A percentile compares a stretch with the other conserved stretches of the same genome.
phyloP scores from a whole-genome alignment of 129 eudicot genomes.

The Flaveria linearis region DNA sequence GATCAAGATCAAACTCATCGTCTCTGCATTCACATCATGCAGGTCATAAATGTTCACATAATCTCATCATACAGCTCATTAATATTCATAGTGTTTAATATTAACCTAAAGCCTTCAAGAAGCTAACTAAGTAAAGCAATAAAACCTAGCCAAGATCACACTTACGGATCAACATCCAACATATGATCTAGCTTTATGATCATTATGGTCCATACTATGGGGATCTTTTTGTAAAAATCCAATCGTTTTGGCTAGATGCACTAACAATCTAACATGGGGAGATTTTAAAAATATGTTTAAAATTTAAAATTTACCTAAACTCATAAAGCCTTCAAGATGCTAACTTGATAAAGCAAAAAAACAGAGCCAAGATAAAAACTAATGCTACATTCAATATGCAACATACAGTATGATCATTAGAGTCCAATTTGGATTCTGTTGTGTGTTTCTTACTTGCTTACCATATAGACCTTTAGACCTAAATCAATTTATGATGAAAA shows the following conservation, averaged over 20 bases:
- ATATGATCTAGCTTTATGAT: background rate
- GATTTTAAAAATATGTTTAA: conserved; percentile 6
- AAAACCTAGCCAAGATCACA: background rate
- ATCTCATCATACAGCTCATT: background rate
- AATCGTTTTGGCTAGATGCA: too few relatives aligned
- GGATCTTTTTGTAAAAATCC: too few relatives aligned
- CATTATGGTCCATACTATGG: background rate
- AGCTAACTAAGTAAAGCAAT: conserved; percentile 8
- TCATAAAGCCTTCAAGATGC: background rate
- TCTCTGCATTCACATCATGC: conserved; percentile 55
- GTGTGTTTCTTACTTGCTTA: conserved; percentile 1
- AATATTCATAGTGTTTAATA: background rate
- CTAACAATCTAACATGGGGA: background rate
- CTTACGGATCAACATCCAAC: background rate
- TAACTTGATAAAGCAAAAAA: conserved; percentile 7
- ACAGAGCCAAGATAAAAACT: background rate
- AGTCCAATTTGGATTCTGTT: background rate
- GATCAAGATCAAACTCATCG: conserved; percentile 88
- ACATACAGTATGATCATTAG: background rate
- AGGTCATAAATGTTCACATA: conserved; percentile 5
- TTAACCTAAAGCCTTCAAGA: background rate
- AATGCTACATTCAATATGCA: background rate
- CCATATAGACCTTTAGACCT: background rate
- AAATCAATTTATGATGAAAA: background rate
- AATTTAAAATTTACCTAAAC: background rate